Evolutionary conservation across 2,329 filamentous ascomycete species (phyloP), one percentile per base, ranked within the genome.

Genomic region (Aspergillus novofumigatus): DNA sequence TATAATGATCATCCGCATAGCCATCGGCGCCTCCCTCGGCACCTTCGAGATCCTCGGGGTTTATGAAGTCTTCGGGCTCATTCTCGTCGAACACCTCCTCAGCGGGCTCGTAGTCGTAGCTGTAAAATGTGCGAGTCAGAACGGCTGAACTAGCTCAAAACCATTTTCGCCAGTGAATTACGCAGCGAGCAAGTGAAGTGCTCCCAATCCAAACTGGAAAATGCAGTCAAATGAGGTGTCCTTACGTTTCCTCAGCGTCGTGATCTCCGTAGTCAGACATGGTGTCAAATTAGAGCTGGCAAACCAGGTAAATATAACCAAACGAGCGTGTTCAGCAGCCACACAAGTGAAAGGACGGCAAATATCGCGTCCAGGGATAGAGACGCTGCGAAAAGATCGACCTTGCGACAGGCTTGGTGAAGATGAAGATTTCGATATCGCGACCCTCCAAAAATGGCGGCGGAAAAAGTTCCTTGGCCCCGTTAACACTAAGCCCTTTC

Each of bases 231-330:
- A 58, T 59, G 57, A 59, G 58, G 50, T 56, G 53, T 56, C 54
- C 82, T 78, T 76, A 86, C 83, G 78, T 81, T 65, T 80, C 83
- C 65, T 80, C 83, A 63, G 78, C 80, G 69, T 85, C 84, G 65
- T 88, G 84, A 68, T 87, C 85, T 66, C 86, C 87, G 77, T 86
- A 87, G 77, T 90, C 88, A 75, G 88, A 91, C 88, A 91, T 91
- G 51, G 58, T 72, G 68, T 53, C 56, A 57, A 50, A 49, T 60
- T 23, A 60, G 58, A 52, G 56, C 50, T 50, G 21, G 53, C 53
- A 52, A 55, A 49, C 50, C 51, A 53, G 57, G 52, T 55, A 29
- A 55, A 62, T 53, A 59, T 35, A 49, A 60, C 49, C 60, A 59
- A 57, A 42, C 47, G 59, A 62, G 42, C 29, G 52, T 49, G 44